Percentiles rank a stretch among this genome's conserved stretches.
Conservation (phyloP, 2,329 filamentous ascomycete genomes). For the Bipolaris gigantea region DNA sequence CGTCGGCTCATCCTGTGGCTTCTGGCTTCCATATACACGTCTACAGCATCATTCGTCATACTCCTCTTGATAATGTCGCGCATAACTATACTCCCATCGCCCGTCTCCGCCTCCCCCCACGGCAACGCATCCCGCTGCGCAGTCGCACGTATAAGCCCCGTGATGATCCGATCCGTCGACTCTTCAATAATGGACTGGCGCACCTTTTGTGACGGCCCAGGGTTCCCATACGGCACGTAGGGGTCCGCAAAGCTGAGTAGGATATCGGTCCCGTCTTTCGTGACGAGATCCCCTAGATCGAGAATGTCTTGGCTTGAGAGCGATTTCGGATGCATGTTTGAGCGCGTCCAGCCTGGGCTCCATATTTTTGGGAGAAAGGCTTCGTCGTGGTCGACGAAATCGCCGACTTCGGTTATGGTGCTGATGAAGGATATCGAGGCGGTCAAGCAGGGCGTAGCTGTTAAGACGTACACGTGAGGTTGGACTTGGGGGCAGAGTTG, state of each 20-base stretch:
- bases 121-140: not conserved
- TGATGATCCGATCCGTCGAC: conserved; percentile 10
- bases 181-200: conserved; percentile 9
- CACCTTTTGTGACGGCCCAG: conserved; percentile 8
- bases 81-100: not conserved
- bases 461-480: conserved; percentile 12
- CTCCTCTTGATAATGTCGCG: conserved; percentile 7
- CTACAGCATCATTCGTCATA: conserved; percentile 1
- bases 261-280: not conserved
- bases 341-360: conserved; percentile 6
- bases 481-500: conserved; percentile 3
- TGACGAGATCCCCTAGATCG: conserved; percentile 3
- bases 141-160: not conserved
- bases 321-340: conserved; percentile 13
- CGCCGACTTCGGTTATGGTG: conserved; percentile 9
- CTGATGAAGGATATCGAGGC: conserved; percentile 12
- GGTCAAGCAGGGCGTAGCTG: conserved; percentile 7
- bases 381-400: conserved; percentile 11
- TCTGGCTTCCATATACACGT: not conserved
- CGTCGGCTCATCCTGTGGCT: not conserved
- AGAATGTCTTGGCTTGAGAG: conserved; percentile 9
- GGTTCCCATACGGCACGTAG: conserved; percentile 7
- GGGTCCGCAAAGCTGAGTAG: conserved; percentile 10
- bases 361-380: conserved; percentile 8
- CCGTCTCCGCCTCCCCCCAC: not conserved